A percentile compares a stretch with the other conserved stretches of the same genome.
phyloP scores from a whole-genome alignment of 257 asterid genomes.

The Hygrophila difformis region DNA sequence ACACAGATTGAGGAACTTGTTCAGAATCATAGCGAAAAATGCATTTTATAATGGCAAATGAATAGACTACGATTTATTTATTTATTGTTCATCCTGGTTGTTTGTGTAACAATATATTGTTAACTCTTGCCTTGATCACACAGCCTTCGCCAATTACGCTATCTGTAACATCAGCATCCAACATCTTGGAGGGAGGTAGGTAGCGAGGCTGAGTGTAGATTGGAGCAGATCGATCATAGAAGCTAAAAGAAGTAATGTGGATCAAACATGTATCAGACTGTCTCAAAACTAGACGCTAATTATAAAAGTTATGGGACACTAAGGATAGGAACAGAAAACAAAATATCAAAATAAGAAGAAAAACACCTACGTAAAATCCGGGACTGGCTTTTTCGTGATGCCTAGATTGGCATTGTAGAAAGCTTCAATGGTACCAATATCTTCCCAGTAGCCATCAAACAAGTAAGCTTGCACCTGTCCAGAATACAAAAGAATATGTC shows the following conservation, averaged over 20 bases:
- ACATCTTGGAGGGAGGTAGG: slow-evolving; percentile 96
- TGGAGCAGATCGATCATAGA: slow-evolving; percentile 93
- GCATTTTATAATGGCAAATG: background rate
- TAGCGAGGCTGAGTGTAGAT: slow-evolving; percentile 95
- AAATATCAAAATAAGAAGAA: background rate
- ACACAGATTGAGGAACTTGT: too few relatives aligned
- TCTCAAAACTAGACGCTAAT: slow-evolving; percentile 5
- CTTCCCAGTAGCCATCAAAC: slow-evolving; percentile 98
- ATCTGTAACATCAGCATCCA: slow-evolving; percentile 94
- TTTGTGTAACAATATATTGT: slow-evolving; percentile 9
- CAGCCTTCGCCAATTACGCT: slow-evolving; percentile 97
- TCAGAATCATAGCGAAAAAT: background rate
- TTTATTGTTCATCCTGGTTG: too few relatives aligned
- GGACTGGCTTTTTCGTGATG: slow-evolving; percentile 85
- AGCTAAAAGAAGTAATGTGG: slow-evolving; percentile 41
- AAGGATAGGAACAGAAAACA: background rate
- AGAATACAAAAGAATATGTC: slow-evolving; percentile 8
- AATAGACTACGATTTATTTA: background rate
- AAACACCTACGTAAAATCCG: slow-evolving; percentile 71
- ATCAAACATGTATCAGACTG: slow-evolving; percentile 2
- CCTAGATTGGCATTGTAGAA: slow-evolving; percentile 94
- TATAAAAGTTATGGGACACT: slow-evolving; percentile 1
- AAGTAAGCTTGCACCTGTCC: slow-evolving; percentile 87
- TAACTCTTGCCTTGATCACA: slow-evolving; percentile 73
- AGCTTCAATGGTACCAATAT: slow-evolving; percentile 96